Conservation (phyloP, 352 stramenopile genomes). For the Globisporangium megalacanthum region DNA sequence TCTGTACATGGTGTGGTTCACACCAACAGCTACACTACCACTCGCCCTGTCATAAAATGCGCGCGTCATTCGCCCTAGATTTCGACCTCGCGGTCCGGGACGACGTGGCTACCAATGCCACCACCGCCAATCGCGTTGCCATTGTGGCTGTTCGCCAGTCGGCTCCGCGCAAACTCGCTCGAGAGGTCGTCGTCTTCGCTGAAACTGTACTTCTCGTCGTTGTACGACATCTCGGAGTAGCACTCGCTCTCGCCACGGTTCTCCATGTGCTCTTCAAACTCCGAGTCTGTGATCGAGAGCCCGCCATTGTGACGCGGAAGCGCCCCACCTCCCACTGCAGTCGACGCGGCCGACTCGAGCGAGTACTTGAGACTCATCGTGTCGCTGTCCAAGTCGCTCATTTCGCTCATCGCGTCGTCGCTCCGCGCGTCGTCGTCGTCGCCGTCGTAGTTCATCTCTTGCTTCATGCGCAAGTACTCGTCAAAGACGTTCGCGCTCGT, state of each 20-base stretch:
- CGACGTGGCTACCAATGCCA: slow-evolving; percentile 12
- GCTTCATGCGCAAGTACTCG: slow-evolving; percentile 75
- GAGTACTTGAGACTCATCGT: slow-evolving; percentile 51
- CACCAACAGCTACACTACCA: slow-evolving; percentile 1
- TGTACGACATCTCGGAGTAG: slow-evolving; percentile 79
- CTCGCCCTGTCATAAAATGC: slow-evolving; percentile 8
- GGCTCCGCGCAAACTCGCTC: slow-evolving; percentile 19
- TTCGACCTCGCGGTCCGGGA: slow-evolving; percentile 50
- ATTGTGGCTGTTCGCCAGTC: slow-evolving; percentile 2
- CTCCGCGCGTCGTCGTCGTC: slow-evolving; percentile 34
- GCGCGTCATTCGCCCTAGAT: slow-evolving; percentile 42
- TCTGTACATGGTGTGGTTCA: too few relatives aligned
- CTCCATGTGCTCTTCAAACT: slow-evolving; percentile 51
- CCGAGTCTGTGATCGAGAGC: slow-evolving; percentile 64
- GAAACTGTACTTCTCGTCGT: slow-evolving; percentile 78
- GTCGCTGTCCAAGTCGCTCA: slow-evolving; percentile 58
- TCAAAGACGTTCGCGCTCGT: slow-evolving; percentile 59
- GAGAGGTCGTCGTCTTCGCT: slow-evolving; percentile 36
- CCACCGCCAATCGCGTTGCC: slow-evolving; percentile 32
- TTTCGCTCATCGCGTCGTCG: slow-evolving; percentile 50
- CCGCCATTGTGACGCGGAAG: slow-evolving; percentile 22
- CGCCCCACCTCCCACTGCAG: slow-evolving; percentile 4
- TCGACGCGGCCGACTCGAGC: slow-evolving; percentile 29
- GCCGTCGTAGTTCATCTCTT: slow-evolving; percentile 78
- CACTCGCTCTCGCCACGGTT: slow-evolving; percentile 56